Evolutionary conservation across 495 filamentous ascomycete species (phyloP).

Genomic region (Lasiosphaeria ovina): DNA sequence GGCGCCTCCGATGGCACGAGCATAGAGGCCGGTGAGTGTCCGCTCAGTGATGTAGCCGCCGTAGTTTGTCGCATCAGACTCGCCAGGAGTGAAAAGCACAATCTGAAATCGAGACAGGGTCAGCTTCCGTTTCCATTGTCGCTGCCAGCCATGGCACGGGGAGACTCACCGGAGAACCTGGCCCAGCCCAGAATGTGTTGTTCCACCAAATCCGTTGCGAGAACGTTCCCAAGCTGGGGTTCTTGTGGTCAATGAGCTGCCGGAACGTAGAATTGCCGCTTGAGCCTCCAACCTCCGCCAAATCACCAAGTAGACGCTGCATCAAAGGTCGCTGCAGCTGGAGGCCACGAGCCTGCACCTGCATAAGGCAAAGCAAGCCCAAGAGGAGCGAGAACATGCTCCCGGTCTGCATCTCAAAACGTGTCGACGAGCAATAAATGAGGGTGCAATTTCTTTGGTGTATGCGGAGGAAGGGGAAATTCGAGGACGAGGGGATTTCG

Average conservation of each 20-base stretch:
- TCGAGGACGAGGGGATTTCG: no score
- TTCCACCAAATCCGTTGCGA: slow-evolving; percentile 53
- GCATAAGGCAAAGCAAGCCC: background rate
- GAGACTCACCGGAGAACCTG: slow-evolving; percentile 50
- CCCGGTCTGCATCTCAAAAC: no score
- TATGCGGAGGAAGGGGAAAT: no score
- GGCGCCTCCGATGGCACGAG: slow-evolving; percentile 51
- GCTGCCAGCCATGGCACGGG: background rate
- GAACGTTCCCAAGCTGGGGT: slow-evolving; percentile 55
- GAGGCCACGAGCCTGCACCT: no score
- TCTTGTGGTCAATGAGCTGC: slow-evolving; percentile 54
- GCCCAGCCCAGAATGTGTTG: slow-evolving; percentile 49
- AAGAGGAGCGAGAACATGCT: background rate
- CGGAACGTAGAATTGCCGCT: slow-evolving; percentile 40
- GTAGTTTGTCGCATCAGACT: slow-evolving; percentile 48
- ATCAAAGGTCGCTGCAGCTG: background rate
- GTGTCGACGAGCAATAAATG: no score
- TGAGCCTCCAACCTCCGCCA: background rate
- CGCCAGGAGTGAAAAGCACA: slow-evolving; percentile 57
- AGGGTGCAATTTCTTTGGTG: no score
- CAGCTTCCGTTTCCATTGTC: slow-evolving; percentile 16
- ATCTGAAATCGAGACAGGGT: slow-evolving; percentile 23
- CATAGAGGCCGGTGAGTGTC: slow-evolving; percentile 49
- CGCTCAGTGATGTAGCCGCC: slow-evolving; percentile 48
- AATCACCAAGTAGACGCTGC: slow-evolving; percentile 6